Base-by-base conservation (phyloP, 1,139 yeast genomes). In the Chernovozyma aurita region DNA sequence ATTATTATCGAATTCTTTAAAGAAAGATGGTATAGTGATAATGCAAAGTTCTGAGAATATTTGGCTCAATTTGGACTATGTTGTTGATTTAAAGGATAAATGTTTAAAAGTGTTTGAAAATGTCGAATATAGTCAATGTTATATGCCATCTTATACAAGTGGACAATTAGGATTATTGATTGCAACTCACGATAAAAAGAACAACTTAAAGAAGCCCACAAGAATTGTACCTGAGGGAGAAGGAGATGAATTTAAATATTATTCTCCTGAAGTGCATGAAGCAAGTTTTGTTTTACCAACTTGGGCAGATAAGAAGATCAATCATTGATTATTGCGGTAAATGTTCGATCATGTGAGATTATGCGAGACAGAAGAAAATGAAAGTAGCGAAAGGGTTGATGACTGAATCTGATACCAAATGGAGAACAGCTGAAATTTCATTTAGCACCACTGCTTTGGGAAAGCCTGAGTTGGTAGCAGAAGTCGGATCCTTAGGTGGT, bases 71-170 rank as follows among this genome's bases (percentile, higher is more conserved):
- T 64, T 92, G 43, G 63, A 73, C 21, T 78, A 85, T 50, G 70
- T 92, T 47, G 65, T 71, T 45, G 65, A 71, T 24, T 73, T 92
- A 45, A 67, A 80, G 50, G 46, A 57, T 26, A 79, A 81, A 38
- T 86, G 92, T 45, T 58, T 65, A 35, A 55, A 64, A 26, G 95
- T 90, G n/a, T 92, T 92, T 64, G 73, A 80, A 17, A 78, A 76
- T 42, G 95, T 83, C n/a, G 73, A 75, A 47, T 85, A 86, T 58
- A 75, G 87, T 43, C 86, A 86, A 58, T 83, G 95, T 48, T 85
- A 92, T 50, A 92, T 90, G 62, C 98, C 98, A 34, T 82, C 94
- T 13, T 90, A 90, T 59, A 90, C 98, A n/a, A 82, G 95, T 7
- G 98, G 98, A 24, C 97, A 88, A 61, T 73, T 92, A 44, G 97